Percentiles rank a stretch among this genome's conserved stretches.
These are phyloP conservation scores for Quercus rubra DNA, from an alignment of 306 rosid genomes.

Conservation along the genomic window DNA sequence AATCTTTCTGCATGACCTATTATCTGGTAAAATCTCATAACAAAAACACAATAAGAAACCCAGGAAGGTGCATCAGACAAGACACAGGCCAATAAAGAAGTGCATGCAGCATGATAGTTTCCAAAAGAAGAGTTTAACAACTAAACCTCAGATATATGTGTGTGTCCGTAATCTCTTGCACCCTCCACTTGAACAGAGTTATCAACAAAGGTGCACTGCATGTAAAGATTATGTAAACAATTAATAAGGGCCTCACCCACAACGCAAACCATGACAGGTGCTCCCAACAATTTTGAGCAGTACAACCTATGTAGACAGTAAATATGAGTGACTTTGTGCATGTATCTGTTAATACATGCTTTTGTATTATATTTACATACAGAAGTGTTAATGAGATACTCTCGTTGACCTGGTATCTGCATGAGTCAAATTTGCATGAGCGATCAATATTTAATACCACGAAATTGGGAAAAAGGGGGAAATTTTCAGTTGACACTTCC, in stretches of 20 bases:
- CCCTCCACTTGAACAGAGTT: slow-evolving; percentile 65
- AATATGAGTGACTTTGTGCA: neutral
- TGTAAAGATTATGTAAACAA: neutral
- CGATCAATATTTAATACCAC: slow-evolving; percentile 3
- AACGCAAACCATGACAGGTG: neutral
- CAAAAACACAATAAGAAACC: neutral
- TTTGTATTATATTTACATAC: neutral
- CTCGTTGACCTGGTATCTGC: neutral
- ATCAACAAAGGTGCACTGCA: slow-evolving; percentile 77
- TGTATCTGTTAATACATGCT: no score
- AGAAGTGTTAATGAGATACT: neutral
- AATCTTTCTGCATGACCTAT: slow-evolving; percentile 60
- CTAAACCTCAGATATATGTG: slow-evolving; percentile 78
- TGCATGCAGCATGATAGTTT: neutral
- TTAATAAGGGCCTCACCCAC: neutral
- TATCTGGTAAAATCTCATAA: slow-evolving; percentile 47
- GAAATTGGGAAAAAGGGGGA: neutral
- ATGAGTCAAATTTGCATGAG: neutral
- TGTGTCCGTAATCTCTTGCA: slow-evolving; percentile 87
- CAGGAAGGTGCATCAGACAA: neutral
- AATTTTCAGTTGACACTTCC: neutral
- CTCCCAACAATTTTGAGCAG: neutral
- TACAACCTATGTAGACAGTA: neutral
- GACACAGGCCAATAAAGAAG: neutral
- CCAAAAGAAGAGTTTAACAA: neutral